Base-by-base conservation (phyloP, 352 stramenopile species). In the Globisporangium irregulare region DNA sequence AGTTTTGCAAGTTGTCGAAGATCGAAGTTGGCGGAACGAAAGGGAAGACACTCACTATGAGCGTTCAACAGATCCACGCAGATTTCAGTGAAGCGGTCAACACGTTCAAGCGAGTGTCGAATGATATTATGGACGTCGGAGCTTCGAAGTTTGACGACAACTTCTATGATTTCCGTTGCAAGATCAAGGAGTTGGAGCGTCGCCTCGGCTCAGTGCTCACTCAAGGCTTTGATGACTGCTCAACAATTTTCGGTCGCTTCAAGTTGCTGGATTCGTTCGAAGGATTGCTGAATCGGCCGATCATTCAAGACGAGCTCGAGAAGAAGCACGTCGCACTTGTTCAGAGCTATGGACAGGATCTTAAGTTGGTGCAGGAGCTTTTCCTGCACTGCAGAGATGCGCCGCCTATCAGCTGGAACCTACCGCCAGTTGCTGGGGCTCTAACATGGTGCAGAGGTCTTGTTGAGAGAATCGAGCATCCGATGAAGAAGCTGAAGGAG, bases 251-350 rank as follows among this genome's bases (percentile, higher is more conserved):
- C 71, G 95, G 95, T 0, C 85, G 95, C n/a, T 99, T 99, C 73
- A 98, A 99, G 81, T 74, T 99, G 22, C 86, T 99, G 3, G 97
- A 99, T 71, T 97, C 87, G 34, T 99, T 99, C 69, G 97, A 99
- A 64, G 92, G 88, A 8, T 75, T 99, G 15, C 73, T 99, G 8
- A 96, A 98, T 66, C 90, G 96, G 4, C 93, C 93, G 8, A 98
- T 98, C 64, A 98, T 99, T 66, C 93, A 98, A 69, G 93, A 98
- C 68, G 95, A 99, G 76, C 83, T 99, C 8, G 95, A 99, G 76
- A 98, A 98, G 72, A 99, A 99, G 76, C 97, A 99, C 64, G 92
- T 99, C 4, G 83, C 84, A 4, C 88, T 99, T 4, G 94, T 99
- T 14, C 94, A 99, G 71, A 97, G 89, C 58, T 99, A 99, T 69